Evolutionary conservation across 2,329 filamentous ascomycete genomes (phyloP).

Genomic region (Claviceps monticola): DNA sequence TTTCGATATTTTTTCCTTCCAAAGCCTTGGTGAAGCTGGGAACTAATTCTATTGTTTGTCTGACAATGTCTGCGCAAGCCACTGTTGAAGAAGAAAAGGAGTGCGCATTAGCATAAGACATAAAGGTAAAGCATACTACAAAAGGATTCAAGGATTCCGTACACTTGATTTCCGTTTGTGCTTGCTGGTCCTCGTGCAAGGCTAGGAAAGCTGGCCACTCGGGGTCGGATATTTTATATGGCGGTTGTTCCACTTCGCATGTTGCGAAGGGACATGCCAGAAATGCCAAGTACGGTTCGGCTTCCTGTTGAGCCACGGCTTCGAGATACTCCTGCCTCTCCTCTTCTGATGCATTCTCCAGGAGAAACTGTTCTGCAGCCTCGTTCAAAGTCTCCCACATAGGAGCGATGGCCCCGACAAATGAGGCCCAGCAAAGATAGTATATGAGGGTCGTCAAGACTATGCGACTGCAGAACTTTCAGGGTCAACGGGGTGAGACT

Average conservation of each 20-base stretch:
- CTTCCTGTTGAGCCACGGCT: constrained; percentile 28
- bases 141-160: constrained; percentile 9
- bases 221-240: constrained; percentile 43
- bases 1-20: constrained; percentile 32
- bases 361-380: too few relatives aligned
- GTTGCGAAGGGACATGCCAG: constrained; percentile 49
- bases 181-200: constrained; percentile 38
- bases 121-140: background rate
- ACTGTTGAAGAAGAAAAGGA: constrained; percentile 8
- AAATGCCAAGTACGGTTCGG: constrained; percentile 32
- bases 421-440: constrained; percentile 28
- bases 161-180: constrained; percentile 35
- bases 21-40: constrained; percentile 25
- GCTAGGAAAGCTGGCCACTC: constrained; percentile 50
- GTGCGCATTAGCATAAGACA: background rate
- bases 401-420: constrained; percentile 30
- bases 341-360: constrained; percentile 25
- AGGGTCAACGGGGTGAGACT: background rate
- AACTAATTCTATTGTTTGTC: constrained; percentile 25
- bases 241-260: constrained; percentile 29
- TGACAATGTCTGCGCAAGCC: constrained; percentile 20
- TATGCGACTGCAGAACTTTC: constrained; percentile 11
- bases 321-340: constrained; percentile 28
- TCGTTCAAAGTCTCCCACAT: constrained; percentile 17
- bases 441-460: constrained; percentile 19